These are phyloP conservation scores for Cudoniella acicularis DNA, from an alignment of 495 filamentous ascomycete genomes.

Conservation along the genomic window DNA sequence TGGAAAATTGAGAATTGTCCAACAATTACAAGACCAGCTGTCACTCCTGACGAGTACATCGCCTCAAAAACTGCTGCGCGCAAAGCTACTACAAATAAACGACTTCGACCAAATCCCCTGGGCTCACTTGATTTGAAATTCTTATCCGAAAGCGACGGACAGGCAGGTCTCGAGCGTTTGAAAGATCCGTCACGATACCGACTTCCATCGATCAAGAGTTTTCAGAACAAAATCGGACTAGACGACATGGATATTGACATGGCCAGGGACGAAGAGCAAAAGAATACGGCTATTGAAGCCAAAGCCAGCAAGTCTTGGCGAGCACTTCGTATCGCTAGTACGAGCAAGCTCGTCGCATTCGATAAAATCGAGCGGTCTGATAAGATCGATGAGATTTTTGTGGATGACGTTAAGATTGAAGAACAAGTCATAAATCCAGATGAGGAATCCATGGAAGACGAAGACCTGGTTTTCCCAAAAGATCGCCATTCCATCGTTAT, in stretches of 20 bases:
- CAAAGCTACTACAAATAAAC: slow-evolving; percentile 62
- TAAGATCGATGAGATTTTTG: slow-evolving; percentile 53
- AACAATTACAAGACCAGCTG: slow-evolving; percentile 68
- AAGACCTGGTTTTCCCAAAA: slow-evolving; percentile 28
- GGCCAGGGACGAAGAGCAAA: slow-evolving; percentile 66
- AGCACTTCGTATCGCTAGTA: slow-evolving; percentile 72
- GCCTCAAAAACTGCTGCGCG: slow-evolving; percentile 60
- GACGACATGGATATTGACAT: slow-evolving; percentile 82
- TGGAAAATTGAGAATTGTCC: slow-evolving; percentile 97
- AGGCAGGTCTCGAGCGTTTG: slow-evolving; percentile 42
- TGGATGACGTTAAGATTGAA: slow-evolving; percentile 32
- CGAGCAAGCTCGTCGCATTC: slow-evolving; percentile 67
- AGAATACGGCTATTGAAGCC: slow-evolving; percentile 56
- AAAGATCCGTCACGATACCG: slow-evolving; percentile 41
- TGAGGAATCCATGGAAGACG: slow-evolving; percentile 25
- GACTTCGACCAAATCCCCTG: slow-evolving; percentile 60
- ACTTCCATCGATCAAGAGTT: slow-evolving; percentile 40
- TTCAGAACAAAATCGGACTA: slow-evolving; percentile 58
- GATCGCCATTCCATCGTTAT: slow-evolving; percentile 43
- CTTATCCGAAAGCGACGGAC: slow-evolving; percentile 57
- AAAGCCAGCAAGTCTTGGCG: slow-evolving; percentile 89
- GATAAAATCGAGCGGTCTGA: slow-evolving; percentile 83
- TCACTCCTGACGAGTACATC: slow-evolving; percentile 61
- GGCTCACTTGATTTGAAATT: slow-evolving; percentile 73
- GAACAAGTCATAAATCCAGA: slow-evolving; percentile 20